phyloP scores from a whole-genome alignment of 768 basidiomycete genomes.

The Lentinula edodes region DNA sequence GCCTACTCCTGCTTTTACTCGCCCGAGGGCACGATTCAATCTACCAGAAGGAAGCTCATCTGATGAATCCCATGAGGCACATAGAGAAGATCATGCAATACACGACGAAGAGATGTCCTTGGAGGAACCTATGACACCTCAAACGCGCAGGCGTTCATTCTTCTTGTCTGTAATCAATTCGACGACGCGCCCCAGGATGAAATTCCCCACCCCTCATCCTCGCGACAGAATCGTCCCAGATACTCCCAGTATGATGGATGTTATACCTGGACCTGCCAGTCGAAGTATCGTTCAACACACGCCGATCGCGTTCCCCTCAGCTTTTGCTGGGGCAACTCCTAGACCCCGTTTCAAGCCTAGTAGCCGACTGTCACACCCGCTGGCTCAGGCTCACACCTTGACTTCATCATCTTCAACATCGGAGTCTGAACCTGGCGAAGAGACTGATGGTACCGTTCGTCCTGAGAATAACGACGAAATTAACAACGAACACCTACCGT shows the following conservation, averaged over 20 bases:
- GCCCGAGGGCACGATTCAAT: constrained; percentile 57
- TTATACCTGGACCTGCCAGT: constrained; percentile 23
- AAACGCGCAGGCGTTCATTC: constrained; percentile 73
- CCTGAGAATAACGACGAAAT: constrained; percentile 13
- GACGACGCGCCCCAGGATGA: constrained; percentile 67
- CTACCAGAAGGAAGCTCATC: constrained; percentile 30
- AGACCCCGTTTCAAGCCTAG: constrained; percentile 40
- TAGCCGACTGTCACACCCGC: constrained; percentile 56
- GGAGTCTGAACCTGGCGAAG: constrained; percentile 25
- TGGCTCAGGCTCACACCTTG: constrained; percentile 53
- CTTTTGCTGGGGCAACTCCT: constrained; percentile 64
- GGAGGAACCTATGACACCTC: constrained; percentile 58
- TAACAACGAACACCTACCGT: constrained; percentile 15
- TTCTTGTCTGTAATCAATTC: constrained; percentile 82
- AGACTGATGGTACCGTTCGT: constrained; percentile 14
- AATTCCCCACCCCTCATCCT: constrained; percentile 59
- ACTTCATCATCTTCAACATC: constrained; percentile 33
- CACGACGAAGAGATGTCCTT: constrained; percentile 25
- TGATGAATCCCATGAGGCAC: constrained; percentile 17
- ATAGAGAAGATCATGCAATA: constrained; percentile 11
- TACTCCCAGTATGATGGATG: constrained; percentile 26
- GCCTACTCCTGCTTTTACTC: constrained; percentile 63
- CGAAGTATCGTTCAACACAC: constrained; percentile 23
- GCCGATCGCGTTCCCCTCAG: constrained; percentile 35
- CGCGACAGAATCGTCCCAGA: constrained; percentile 27